Evolutionary conservation across 1,284 basidiomycete species (phyloP), one percentile per base, ranked within the genome.

Genomic region (Butyriboletus appendiculatus): DNA sequence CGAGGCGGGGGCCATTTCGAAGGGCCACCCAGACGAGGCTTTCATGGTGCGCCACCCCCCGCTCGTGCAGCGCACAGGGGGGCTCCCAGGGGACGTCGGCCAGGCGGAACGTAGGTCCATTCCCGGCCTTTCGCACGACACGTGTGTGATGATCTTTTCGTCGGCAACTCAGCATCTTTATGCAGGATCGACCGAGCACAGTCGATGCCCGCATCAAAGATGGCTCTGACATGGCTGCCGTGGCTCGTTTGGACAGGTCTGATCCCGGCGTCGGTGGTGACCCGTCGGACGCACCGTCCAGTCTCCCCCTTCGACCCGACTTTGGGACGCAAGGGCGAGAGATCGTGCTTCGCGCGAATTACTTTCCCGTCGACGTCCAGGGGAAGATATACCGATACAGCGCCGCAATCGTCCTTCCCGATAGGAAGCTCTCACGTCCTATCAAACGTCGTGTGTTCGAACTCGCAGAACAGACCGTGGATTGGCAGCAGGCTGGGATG

Each of bases 141-240:
- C 34, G 1, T 16, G n/a, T 24, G 10, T 10, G 9, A 28, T 28
- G 12, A 24, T 28, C 12, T 24, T 15, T 32, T 38, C 32, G 5
- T 35, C n/a, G 16, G 6, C 30, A n/a, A 16, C 4, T 22, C 26
- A 88, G 85, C 18, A 73, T 90, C 38, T 88, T 82, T 66, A 73
- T 71, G 47, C 66, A 76, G 10, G 74, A 73, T 37, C 67, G 67
- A 47, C 77, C 80, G 5, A 76, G 78, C 3, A 67, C 61, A n/a
- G 62, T 90, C 53, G 88, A 90, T 61, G 56, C 74, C 26, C 84
- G 88, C 33, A 69, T 90, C 11, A 61, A 65, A 20, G 77, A 84
- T 62, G 73, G 70, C 18, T 80, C 82, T 1, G 80, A 88, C 59
- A 74, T 81, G 35, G 72, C 70, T 7, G 72, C 87, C 20, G 73